Evolutionary conservation across 306 rosid genomes (phyloP), one percentile per base, ranked within the genome.

Genomic region (Rubus idaeus): DNA sequence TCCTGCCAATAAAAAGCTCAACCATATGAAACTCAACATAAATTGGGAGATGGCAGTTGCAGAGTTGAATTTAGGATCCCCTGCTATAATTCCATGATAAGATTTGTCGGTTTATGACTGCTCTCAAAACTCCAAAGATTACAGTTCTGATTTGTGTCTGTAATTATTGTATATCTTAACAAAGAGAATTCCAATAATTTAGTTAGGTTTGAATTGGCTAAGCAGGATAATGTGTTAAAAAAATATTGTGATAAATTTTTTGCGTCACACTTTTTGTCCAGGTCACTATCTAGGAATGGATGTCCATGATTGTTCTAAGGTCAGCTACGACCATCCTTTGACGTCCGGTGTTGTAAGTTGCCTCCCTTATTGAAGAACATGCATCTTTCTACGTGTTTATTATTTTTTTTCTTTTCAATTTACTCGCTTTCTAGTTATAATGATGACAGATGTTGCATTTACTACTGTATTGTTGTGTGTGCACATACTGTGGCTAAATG

Each of bases 211-310:
- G 45, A 20, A 53, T 46, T 70, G 51, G 40, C 40, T 52, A 3
- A 40, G 70, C 70, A 23, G 14, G 58, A 50, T 50, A 16, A 30
- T 17, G 53, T 62, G 37, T 14, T n/a, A 73, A 18, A 47, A 11
- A 4, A 14, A 23, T 52, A 56, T 56, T 41, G 4, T 23, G 41
- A 57, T 73, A 20, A 56, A 69, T 14, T 76, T 8, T 11, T 20
- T 21, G 18, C 18, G 49, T 50, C 39, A 60, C 7, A 5, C 53
- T 63, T 51, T 20, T 77, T 76, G 68, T 80, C 50, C 86, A 90
- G 99, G 99, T 79, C 97, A 95, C 83, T 92, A 92, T 82, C 89
- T 95, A 30, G 97, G 99, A 79, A 92, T 89, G 97, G 97, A 92
- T 68, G 88, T 95, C 64, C 99, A 95, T 78, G 98, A 95, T 83